Evolutionary conservation across 2,329 filamentous ascomycete genomes (phyloP).

Genomic region (Pestalotiopsis sp.): DNA sequence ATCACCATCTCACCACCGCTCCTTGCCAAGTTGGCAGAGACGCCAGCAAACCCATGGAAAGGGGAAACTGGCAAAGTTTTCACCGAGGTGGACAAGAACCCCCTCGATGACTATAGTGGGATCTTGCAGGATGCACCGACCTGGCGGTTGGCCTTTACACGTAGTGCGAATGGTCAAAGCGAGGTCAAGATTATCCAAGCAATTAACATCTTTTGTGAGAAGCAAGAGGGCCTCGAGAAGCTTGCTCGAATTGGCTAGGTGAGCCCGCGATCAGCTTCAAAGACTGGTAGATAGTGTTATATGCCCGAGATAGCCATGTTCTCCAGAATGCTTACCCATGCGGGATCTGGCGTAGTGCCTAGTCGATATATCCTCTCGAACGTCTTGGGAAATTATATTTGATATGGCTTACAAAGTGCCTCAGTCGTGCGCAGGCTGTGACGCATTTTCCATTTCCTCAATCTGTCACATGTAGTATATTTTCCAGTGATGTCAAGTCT

Average conservation of each 20-base stretch:
- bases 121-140: slow-evolving; percentile 41
- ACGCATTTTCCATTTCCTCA: too few relatives aligned
- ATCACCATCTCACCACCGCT: slow-evolving; percentile 60
- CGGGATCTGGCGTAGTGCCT: too few relatives aligned
- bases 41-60: slow-evolving; percentile 32
- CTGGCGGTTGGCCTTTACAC: slow-evolving; percentile 53
- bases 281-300: neutral
- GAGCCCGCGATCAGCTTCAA: neutral
- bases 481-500: too few relatives aligned
- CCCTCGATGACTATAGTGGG: slow-evolving; percentile 16
- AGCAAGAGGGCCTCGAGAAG: slow-evolving; percentile 53
- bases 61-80: slow-evolving; percentile 31
- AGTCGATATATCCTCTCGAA: too few relatives aligned
- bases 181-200: slow-evolving; percentile 56
- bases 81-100: slow-evolving; percentile 16
- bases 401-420: too few relatives aligned
- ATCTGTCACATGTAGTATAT: too few relatives aligned
- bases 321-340: neutral
- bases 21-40: slow-evolving; percentile 46
- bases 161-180: slow-evolving; percentile 45
- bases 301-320: too few relatives aligned
- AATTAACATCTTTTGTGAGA: slow-evolving; percentile 59
- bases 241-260: slow-evolving; percentile 12
- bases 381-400: too few relatives aligned
- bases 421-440: too few relatives aligned